A percentile compares a stretch with the other conserved stretches of the same genome.
These are phyloP conservation scores for Colletotrichum theobromicola DNA, from an alignment of 2,329 filamentous ascomycete species.

Conservation along the genomic window DNA sequence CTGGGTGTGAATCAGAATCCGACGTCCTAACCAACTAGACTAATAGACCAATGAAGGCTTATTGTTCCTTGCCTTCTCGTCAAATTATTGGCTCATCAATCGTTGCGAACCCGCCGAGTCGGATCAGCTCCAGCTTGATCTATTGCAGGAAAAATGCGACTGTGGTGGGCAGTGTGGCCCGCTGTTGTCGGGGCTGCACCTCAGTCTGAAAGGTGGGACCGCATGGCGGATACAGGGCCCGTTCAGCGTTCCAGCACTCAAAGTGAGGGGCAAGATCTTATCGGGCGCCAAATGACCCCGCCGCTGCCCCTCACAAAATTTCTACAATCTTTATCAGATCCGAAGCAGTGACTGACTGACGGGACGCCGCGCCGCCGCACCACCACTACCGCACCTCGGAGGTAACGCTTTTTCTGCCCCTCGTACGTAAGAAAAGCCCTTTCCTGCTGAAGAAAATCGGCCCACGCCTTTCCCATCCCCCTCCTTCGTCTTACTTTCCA, in stretches of 20 bases:
- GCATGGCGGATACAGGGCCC: neutral
- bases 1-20: constrained; percentile 8
- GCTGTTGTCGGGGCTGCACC: neutral
- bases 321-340: constrained; percentile 18
- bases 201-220: neutral
- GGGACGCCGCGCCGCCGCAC: neutral
- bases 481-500: neutral
- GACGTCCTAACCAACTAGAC: constrained; percentile 24
- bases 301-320: constrained; percentile 21
- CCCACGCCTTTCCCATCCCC: neutral
- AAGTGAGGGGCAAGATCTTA: constrained; percentile 19
- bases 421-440: neutral
- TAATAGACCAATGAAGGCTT: neutral
- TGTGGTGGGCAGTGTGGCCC: neutral
- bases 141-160: neutral
- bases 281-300: constrained; percentile 16
- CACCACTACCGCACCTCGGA: constrained; percentile 8
- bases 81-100: accelerated
- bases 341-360: neutral
- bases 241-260: neutral
- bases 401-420: neutral
- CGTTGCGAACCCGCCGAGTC: neutral
- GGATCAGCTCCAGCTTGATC: neutral
- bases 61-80: accelerated
- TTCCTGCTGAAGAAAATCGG: neutral